Percentiles rank a stretch among this genome's conserved stretches.
Evolutionary conservation across 257 asterid species (phyloP).

Genomic region (Lycium barbarum): DNA sequence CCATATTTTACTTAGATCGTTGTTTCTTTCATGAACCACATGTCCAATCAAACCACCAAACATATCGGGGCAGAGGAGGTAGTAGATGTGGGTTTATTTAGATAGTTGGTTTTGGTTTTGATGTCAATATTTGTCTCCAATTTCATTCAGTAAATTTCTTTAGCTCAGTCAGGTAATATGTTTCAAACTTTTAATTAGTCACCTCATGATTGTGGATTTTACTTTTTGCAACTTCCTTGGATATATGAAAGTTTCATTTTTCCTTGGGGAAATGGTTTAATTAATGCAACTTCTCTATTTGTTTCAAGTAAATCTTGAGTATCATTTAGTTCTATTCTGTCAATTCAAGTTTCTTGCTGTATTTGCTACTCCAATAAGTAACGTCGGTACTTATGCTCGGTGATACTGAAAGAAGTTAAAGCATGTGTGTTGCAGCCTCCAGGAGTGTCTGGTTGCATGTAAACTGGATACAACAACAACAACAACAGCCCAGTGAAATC

Average conservation of each 20-base stretch:
- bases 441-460: not conserved
- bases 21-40: not conserved
- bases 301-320: constrained; percentile 10
- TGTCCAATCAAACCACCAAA: not conserved
- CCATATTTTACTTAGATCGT: not conserved
- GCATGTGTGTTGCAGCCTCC: not conserved
- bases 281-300: not conserved
- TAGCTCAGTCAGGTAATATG: not conserved
- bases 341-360: constrained; percentile 19
- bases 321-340: constrained; percentile 8
- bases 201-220: constrained; percentile 4
- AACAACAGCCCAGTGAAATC: too few species aligned
- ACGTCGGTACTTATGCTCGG: not conserved
- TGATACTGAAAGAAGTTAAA: not conserved
- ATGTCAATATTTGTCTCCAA: not conserved
- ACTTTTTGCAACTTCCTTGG: not conserved
- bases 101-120: constrained; percentile 2
- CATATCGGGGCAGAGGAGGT: not conserved
- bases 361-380: not conserved
- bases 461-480: too few species aligned
- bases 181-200: not conserved
- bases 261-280: not conserved
- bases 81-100: not conserved
- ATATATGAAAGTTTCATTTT: not conserved
- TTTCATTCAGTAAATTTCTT: not conserved